Percentiles rank a stretch among this genome's conserved stretches.
These are phyloP conservation scores for Apiosordaria backusii DNA, from an alignment of 495 filamentous ascomycete genomes.

Conservation along the genomic window DNA sequence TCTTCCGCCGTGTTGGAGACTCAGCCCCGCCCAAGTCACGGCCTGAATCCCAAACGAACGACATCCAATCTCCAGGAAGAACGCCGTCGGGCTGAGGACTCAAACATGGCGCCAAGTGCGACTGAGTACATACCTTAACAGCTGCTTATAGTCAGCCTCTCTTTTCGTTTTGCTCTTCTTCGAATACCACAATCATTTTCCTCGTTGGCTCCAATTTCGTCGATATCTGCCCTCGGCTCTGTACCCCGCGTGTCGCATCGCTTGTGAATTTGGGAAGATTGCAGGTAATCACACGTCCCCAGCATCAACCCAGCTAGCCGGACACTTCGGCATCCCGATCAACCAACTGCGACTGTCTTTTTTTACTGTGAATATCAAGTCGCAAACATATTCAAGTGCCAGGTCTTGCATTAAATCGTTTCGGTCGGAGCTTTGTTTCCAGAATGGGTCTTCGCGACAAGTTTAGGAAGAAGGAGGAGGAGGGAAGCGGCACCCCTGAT, in stretches of 20 bases:
- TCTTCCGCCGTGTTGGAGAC: background rate
- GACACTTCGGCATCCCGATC: background rate
- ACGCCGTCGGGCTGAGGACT: slow-evolving; percentile 3
- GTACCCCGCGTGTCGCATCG: background rate
- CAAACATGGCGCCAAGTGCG: background rate
- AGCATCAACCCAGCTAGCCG: background rate
- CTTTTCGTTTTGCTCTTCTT: background rate
- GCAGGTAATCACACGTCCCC: background rate
- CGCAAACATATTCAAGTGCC: background rate
- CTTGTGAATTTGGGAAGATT: background rate
- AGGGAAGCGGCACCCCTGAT: slow-evolving; percentile 51
- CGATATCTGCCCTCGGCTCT: background rate
- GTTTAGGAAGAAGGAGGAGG: slow-evolving; percentile 65
- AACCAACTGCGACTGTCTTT: background rate
- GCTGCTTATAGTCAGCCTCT: slow-evolving; percentile 1
- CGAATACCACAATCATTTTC: background rate
- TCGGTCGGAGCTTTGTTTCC: background rate
- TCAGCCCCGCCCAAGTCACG: background rate
- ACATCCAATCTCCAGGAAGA: slow-evolving; percentile 5
- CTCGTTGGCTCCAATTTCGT: background rate
- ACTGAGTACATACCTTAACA: background rate
- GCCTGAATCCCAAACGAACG: background rate
- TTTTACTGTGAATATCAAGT: background rate
- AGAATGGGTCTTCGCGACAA: slow-evolving; percentile 70
- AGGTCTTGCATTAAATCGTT: background rate